phyloP scores from a whole-genome alignment of 805 yeast genomes.

The Ascoidea asiatica region DNA sequence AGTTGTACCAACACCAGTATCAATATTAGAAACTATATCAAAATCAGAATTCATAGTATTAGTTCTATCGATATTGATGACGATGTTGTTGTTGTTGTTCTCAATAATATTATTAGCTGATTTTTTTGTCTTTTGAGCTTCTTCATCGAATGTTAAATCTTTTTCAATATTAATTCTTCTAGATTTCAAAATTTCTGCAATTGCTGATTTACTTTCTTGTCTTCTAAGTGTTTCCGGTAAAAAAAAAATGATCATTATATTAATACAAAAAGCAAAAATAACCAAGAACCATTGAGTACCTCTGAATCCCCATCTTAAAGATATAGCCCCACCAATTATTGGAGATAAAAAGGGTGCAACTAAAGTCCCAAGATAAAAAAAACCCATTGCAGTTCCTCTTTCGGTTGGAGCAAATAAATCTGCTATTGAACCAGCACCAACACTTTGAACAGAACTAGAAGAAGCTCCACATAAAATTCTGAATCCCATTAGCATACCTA shows the following conservation, averaged over 20 bases:
- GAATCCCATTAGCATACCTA: constrained; percentile 50
- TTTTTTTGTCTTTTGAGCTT: background rate
- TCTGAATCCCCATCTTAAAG: constrained; percentile 71
- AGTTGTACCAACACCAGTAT: background rate
- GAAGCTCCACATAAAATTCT: constrained; percentile 68
- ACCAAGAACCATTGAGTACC: constrained; percentile 81
- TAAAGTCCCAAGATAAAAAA: constrained; percentile 69
- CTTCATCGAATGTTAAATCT: background rate
- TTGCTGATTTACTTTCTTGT: constrained; percentile 44
- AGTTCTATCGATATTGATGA: background rate
- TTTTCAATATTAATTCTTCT: constrained; percentile 15
- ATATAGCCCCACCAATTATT: constrained; percentile 64
- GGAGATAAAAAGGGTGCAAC: constrained; percentile 75
- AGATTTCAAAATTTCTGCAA: constrained; percentile 29
- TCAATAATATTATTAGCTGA: background rate
- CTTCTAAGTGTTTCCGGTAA: constrained; percentile 73
- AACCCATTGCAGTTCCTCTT: constrained; percentile 71
- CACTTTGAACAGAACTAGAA: constrained; percentile 76
- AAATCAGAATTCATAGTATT: no score
- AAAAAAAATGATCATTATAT: constrained; percentile 33
- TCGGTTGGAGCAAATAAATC: constrained; percentile 56
- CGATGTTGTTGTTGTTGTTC: background rate
- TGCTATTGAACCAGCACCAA: constrained; percentile 81
- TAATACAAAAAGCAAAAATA: constrained; percentile 44
- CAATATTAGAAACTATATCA: background rate